Conservation (phyloP, 2,329 filamentous ascomycete genomes). For the Exophiala spinifera region DNA sequence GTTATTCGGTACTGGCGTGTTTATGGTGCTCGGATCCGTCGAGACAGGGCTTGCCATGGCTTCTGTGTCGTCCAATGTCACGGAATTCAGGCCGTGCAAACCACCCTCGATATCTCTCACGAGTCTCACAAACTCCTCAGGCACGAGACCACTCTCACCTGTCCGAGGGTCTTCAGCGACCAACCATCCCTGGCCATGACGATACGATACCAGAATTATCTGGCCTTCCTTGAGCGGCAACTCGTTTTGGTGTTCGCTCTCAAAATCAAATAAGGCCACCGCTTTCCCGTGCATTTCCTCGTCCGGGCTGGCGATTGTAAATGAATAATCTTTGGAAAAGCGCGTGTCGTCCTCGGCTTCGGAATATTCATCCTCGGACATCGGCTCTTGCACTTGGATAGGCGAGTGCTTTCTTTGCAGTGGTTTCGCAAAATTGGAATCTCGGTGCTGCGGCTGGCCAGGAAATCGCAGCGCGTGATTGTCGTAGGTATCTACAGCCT, state of each 20-base stretch:
- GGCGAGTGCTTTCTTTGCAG: conserved; percentile 33
- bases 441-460: conserved; percentile 54
- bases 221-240: conserved; percentile 89
- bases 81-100: conserved; percentile 67
- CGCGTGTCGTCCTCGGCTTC: conserved; percentile 61
- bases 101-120: conserved; percentile 91
- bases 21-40: conserved; percentile 38
- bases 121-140: conserved; percentile 91
- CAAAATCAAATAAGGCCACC: conserved; percentile 92
- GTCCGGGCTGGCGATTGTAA: conserved; percentile 90
- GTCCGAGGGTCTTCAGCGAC: conserved; percentile 95
- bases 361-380: conserved; percentile 50
- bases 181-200: conserved; percentile 94
- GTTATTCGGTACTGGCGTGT: conserved; percentile 21
- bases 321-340: conserved; percentile 89
- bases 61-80: conserved; percentile 45
- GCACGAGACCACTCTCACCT: conserved; percentile 87
- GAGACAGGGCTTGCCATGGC: conserved; percentile 56
- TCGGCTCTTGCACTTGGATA: conserved; percentile 24
- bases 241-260: conserved; percentile 94
- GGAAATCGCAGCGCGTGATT: conserved; percentile 39
- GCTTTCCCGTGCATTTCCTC: conserved; percentile 98
- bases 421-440: conserved; percentile 54
- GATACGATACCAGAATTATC: conserved; percentile 92
- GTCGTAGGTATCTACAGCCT: conserved; percentile 75